A percentile compares a stretch with the other conserved stretches of the same genome.
Evolutionary conservation across 2,329 filamentous ascomycete species (phyloP).

Genomic region (Colletotrichum somersetense): DNA sequence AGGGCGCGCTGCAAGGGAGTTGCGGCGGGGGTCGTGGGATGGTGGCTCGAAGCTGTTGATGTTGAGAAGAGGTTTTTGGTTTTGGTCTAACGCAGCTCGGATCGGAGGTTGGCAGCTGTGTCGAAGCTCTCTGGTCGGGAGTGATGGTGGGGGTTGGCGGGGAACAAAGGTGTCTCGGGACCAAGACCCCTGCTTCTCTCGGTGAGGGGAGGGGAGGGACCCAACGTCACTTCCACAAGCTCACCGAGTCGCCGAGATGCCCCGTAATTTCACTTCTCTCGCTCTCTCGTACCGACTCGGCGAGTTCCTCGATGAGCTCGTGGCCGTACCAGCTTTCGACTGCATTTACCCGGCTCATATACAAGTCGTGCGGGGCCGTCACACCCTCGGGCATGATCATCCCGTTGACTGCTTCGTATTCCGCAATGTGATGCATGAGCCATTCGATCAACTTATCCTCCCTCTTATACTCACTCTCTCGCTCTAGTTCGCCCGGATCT

Average conservation of each 20-base stretch:
- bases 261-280: not conserved
- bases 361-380: not conserved
- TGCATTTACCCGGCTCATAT: not conserved
- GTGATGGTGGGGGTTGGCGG: constrained; percentile 40
- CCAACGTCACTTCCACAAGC: constrained; percentile 26
- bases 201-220: constrained; percentile 20
- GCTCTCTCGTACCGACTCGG: not conserved
- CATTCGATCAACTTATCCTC: not conserved
- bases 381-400: not conserved
- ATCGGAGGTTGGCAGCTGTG: constrained; percentile 26
- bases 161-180: constrained; percentile 26
- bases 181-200: constrained; percentile 28
- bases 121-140: constrained; percentile 23
- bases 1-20: not conserved
- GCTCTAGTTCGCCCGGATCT: not conserved
- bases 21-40: not conserved
- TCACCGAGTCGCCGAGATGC: not conserved
- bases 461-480: not conserved
- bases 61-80: constrained; percentile 1
- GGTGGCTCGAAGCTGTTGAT: not conserved
- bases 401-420: not conserved
- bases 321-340: not conserved
- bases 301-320: not conserved
- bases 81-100: constrained; percentile 24
- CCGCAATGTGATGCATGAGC: not conserved